Evolutionary conservation across 768 basidiomycete genomes (phyloP).

Genomic region (Clitopilus hobsonii): DNA sequence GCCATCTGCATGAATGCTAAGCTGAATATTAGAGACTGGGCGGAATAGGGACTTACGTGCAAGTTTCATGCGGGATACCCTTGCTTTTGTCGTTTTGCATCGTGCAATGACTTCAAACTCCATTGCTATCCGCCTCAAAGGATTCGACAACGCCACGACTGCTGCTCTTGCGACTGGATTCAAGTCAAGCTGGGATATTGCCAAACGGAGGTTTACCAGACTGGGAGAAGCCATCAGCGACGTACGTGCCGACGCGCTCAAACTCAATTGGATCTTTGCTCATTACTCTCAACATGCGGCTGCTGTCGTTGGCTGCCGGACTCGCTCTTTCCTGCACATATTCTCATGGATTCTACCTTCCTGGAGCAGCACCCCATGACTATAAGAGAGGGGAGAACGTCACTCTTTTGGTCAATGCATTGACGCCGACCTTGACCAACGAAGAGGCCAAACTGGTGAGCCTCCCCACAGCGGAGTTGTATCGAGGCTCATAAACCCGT

Average conservation of each 20-base stretch:
- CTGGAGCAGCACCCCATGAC: constrained; percentile 84
- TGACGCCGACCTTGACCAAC: constrained; percentile 77
- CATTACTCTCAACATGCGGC: constrained; percentile 17
- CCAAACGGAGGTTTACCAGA: background rate
- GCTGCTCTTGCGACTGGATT: background rate
- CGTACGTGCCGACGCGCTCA: background rate
- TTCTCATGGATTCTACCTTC: constrained; percentile 80
- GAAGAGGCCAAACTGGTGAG: constrained; percentile 72
- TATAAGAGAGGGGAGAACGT: constrained; percentile 73
- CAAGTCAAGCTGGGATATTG: background rate
- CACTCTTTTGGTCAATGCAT: constrained; percentile 78
- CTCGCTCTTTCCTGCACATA: constrained; percentile 17
- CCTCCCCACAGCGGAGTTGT: background rate
- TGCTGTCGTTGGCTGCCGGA: constrained; percentile 13
- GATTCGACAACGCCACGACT: constrained; percentile 11
- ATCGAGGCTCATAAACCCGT: background rate
- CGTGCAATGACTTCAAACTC: constrained; percentile 79
- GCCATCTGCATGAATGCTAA: constrained; percentile 47
- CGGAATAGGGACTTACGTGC: constrained; percentile 49
- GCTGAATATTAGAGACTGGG: constrained; percentile 1
- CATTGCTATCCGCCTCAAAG: constrained; percentile 40
- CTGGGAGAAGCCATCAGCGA: background rate
- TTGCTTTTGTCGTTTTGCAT: constrained; percentile 77
- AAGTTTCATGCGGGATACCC: constrained; percentile 82
- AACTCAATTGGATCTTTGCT: constrained; percentile 2